A percentile compares a stretch with the other conserved stretches of the same genome.
Conservation (phyloP, 2,329 filamentous ascomycete genomes). For the Fusarium globosum region DNA sequence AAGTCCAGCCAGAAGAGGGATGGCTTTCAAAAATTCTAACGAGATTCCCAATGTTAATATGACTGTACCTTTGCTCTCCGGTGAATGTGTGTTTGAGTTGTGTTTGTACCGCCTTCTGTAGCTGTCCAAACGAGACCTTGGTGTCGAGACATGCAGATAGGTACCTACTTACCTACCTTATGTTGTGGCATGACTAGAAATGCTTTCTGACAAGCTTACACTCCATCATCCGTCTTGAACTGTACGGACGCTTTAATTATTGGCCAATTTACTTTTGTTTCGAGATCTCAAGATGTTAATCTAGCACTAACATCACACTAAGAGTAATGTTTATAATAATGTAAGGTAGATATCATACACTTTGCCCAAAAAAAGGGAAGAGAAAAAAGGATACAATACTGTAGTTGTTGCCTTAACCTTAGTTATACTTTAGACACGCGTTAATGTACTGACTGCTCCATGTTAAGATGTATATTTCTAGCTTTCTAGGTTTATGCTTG, state of each 20-base stretch:
- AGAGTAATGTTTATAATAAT: no score
- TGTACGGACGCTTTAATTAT: not conserved
- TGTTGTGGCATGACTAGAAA: no score
- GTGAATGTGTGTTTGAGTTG: constrained; percentile 11
- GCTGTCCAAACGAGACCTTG: not conserved
- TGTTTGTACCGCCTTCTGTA: not conserved
- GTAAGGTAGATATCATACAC: no score
- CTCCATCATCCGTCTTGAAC: not conserved
- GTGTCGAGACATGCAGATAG: not conserved
- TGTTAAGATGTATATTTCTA: not conserved
- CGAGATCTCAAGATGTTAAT: not conserved
- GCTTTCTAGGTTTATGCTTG: not conserved
- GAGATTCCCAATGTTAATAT: constrained; percentile 51
- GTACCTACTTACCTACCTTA: not conserved
- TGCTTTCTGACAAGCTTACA: not conserved
- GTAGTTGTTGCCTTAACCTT: not conserved
- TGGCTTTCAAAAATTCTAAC: constrained; percentile 47
- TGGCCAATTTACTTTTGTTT: not conserved
- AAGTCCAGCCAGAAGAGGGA: constrained; percentile 51
- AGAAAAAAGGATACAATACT: no score
- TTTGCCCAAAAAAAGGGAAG: no score
- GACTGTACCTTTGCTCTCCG: constrained; percentile 30
- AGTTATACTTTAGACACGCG: not conserved
- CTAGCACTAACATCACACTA: not conserved
- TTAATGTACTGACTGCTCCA: not conserved